Evolutionary conservation across 2,329 filamentous ascomycete species (phyloP).

Genomic region (Dryadomyces quercus-mongolicae): DNA sequence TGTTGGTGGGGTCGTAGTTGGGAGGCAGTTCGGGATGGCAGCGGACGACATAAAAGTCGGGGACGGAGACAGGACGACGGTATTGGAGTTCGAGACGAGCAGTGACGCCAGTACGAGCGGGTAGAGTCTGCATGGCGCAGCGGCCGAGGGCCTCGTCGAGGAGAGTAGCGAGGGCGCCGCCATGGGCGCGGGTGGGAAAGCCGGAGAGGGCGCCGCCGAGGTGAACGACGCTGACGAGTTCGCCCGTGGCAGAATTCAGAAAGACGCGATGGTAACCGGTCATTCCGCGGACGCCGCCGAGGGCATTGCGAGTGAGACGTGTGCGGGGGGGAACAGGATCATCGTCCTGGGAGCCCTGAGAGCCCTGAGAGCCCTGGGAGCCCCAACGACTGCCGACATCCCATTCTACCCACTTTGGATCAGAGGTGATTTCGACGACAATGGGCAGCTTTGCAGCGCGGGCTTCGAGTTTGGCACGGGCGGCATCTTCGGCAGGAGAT

Average conservation of each 20-base stretch:
- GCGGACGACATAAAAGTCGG: conserved; percentile 52
- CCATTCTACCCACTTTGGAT: conserved; percentile 12
- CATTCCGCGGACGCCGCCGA: conserved; percentile 29
- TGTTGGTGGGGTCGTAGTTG: conserved; percentile 13
- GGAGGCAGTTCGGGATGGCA: conserved; percentile 27
- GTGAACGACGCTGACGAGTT: conserved; percentile 52
- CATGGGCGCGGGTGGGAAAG: conserved; percentile 63
- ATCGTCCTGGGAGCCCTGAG: no score
- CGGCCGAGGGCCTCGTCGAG: conserved; percentile 59
- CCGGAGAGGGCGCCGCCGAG: conserved; percentile 53
- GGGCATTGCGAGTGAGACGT: conserved; percentile 28
- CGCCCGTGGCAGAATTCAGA: conserved; percentile 44
- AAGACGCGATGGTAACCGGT: conserved; percentile 49
- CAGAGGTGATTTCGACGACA: conserved; percentile 7
- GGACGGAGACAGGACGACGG: conserved; percentile 43
- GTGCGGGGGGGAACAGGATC: not conserved
- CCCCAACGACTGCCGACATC: conserved; percentile 4
- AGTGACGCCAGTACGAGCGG: conserved; percentile 38
- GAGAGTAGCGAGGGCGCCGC: conserved; percentile 55
- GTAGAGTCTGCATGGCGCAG: conserved; percentile 39
- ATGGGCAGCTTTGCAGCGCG: conserved; percentile 2
- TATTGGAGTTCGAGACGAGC: conserved; percentile 50
- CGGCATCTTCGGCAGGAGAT: conserved; percentile 1
- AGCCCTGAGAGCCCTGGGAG: no score
- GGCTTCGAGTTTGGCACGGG: not conserved